Percentiles rank a stretch among this genome's conserved stretches.
These are phyloP conservation scores for Arthroderma sp. DNA, from an alignment of 2,329 filamentous ascomycete species.

Conservation along the genomic window DNA sequence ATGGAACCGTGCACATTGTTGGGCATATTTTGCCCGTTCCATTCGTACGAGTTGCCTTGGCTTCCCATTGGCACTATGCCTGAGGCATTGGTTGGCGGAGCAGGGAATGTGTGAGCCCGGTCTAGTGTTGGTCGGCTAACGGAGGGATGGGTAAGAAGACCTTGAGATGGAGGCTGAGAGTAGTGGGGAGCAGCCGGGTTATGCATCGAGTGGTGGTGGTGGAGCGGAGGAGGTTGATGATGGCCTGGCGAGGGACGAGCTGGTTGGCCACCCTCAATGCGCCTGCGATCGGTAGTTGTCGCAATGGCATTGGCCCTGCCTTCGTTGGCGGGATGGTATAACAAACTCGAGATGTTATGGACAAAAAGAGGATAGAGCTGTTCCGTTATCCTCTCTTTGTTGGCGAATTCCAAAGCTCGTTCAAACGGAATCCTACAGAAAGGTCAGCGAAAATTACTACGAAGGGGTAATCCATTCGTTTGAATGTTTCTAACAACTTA, in stretches of 20 bases:
- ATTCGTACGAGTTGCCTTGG: constrained; percentile 65
- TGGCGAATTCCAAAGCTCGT: constrained; percentile 92
- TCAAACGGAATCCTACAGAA: constrained; percentile 82
- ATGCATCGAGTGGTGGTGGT: constrained; percentile 55
- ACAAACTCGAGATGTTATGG: constrained; percentile 83
- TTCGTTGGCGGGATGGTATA: constrained; percentile 82
- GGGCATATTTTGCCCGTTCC: constrained; percentile 54
- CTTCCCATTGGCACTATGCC: constrained; percentile 66
- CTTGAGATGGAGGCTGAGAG: constrained; percentile 50
- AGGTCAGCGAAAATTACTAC: neutral
- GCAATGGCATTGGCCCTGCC: constrained; percentile 72
- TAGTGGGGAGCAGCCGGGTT: constrained; percentile 45
- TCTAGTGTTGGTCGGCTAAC: constrained; percentile 60
- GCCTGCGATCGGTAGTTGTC: constrained; percentile 65
- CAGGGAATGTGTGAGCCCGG: constrained; percentile 83
- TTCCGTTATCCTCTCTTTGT: constrained; percentile 99
- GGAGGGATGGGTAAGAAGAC: constrained; percentile 47
- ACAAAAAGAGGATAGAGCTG: constrained; percentile 90
- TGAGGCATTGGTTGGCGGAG: constrained; percentile 83
- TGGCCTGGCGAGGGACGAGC: constrained; percentile 51
- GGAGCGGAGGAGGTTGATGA: constrained; percentile 46
- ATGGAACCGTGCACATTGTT: constrained; percentile 51
- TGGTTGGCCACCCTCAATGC: constrained; percentile 49
- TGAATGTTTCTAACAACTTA: constrained; percentile 33
- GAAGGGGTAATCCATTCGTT: neutral